Evolutionary conservation across 371 early-diverging fungal species (phyloP).

Genomic region (Lichtheimia hyalospora): DNA sequence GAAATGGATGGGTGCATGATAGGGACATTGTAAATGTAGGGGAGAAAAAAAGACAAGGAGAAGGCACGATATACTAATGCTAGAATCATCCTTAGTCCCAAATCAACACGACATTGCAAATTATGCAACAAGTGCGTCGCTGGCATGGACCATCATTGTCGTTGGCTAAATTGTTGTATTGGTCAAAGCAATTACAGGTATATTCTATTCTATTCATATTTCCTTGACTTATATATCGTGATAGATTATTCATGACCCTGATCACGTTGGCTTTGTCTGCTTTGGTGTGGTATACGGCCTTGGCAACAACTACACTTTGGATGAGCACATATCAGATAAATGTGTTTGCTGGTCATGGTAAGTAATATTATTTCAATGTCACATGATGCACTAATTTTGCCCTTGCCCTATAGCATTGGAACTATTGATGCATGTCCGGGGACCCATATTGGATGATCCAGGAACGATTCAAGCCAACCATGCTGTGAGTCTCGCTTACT

Average conservation of each 20-base stretch:
- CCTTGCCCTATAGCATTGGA: no score
- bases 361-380: neutral
- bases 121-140: constrained; percentile 85
- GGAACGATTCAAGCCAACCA: neutral
- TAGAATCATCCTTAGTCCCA: constrained; percentile 15
- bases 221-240: constrained; percentile 10
- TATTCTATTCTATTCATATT: constrained; percentile 1
- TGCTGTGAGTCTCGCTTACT: constrained; percentile 7
- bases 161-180: constrained; percentile 78
- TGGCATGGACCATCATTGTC: constrained; percentile 84
- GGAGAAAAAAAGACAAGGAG: neutral
- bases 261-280: constrained; percentile 27
- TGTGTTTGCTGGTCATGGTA: constrained; percentile 33
- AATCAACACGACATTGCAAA: constrained; percentile 68
- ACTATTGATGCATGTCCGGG: no score
- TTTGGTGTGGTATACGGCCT: constrained; percentile 28
- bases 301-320: constrained; percentile 26
- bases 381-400: no score
- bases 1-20: neutral
- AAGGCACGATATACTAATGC: neutral
- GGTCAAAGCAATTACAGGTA: constrained; percentile 70
- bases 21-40: no score
- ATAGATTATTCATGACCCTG: constrained; percentile 25
- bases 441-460: no score
- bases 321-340: constrained; percentile 31